Evolutionary conservation across 345 rosid species (phyloP).

Genomic region (Mangifera indica): DNA sequence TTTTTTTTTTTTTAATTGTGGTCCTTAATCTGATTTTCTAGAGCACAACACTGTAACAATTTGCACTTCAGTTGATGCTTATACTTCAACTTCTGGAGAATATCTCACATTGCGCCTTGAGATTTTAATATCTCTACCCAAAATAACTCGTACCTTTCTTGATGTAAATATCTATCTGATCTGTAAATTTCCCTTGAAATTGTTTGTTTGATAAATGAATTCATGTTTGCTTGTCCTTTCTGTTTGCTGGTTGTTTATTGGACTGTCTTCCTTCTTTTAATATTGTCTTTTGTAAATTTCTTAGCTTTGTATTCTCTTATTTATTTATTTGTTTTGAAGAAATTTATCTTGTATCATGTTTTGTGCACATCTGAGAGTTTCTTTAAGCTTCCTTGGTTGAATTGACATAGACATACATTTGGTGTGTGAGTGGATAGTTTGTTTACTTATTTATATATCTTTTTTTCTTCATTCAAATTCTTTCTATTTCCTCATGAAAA

Average conservation of each 20-base stretch:
- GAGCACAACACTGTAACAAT: background rate
- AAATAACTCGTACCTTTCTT: background rate
- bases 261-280: background rate
- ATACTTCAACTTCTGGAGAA: background rate
- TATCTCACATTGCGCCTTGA: background rate
- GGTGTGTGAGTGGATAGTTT: background rate
- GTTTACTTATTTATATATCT: background rate
- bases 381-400: background rate
- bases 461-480: background rate
- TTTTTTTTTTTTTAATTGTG: background rate
- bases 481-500: too few species aligned
- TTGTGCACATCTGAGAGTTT: background rate
- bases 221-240: slow-evolving; percentile 13
- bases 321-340: background rate
- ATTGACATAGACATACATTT: too few species aligned
- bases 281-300: too few species aligned
- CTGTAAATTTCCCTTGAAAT: background rate
- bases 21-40: background rate
- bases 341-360: background rate
- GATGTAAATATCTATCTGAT: slow-evolving; percentile 7
- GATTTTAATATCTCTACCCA: background rate
- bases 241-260: background rate
- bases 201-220: background rate
- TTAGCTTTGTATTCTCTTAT: background rate
- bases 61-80: background rate